Evolutionary conservation across 306 rosid species (phyloP), one percentile per base, ranked within the genome.

Genomic region (Luffa acutangula): DNA sequence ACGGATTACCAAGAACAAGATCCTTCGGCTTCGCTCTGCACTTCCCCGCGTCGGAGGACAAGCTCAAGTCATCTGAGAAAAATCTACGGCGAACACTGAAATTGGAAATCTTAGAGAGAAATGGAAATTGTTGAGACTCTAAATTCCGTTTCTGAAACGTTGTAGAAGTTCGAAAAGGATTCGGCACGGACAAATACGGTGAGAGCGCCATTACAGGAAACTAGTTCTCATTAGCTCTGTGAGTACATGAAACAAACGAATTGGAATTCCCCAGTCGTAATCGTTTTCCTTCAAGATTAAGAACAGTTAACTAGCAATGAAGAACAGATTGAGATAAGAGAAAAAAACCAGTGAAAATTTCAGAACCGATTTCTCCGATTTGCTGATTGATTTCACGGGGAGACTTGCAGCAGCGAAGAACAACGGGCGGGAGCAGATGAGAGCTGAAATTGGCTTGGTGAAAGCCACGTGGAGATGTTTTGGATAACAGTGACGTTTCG

Each of bases 1-100:
- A 82, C 4, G 96, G 98, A 84, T 89, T 91, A 2, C 90, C 93
- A 12, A 90, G 91, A 79, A 96, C 58, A 52, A 95, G 80, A 34
- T 89, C 97, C 66, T 85, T 87, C 62, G 94, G 15, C 82, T 86
- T 90, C 8, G 94, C 98, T 45, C 91, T 78, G 52, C 66, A 81
- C 34, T 63, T 86, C 1, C 54, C 73, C 14, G 45, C 58, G 45
- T 48, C 80, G 20, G 79, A 33, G 74, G 73, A 65, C 33, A 78
- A 36, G 13, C 80, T 63, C 71, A 89, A 80, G 56, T 54, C 67
- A 25, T 81, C 77, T 53, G 75, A 77, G 64, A 63, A 71, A 58
- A 79, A 79, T 8, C 56, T 69, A 10, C 85, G 78, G 77, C 69
- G 81, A 80, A 83, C 20, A 20, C 25, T 69, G 70, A 86, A 81